Evolutionary conservation across 2,329 filamentous ascomycete species (phyloP).

Genomic region (Aspergillus calidoustus): DNA sequence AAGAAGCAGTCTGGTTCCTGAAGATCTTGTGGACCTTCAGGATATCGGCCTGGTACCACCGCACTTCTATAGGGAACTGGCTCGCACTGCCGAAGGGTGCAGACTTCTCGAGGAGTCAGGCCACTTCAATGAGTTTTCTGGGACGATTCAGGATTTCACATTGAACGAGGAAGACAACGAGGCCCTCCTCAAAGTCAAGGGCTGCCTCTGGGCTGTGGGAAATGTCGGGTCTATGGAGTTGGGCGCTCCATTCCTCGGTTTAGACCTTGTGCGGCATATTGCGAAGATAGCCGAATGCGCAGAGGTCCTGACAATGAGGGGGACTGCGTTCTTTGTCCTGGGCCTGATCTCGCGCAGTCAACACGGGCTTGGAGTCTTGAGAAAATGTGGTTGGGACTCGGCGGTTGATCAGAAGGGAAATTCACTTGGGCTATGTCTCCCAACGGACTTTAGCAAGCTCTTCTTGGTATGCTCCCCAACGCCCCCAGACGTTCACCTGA

Average conservation of each 20-base stretch:
- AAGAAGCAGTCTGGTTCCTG: conserved; percentile 55
- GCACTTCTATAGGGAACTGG: conserved; percentile 95
- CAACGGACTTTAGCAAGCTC: conserved; percentile 74
- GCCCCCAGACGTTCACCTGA: neutral
- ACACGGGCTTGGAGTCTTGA: conserved; percentile 88
- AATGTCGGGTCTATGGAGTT: conserved; percentile 99
- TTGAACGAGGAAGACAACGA: conserved; percentile 85
- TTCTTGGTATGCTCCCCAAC: conserved; percentile 63
- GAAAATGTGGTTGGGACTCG: conserved; percentile 90
- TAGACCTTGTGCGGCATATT: conserved; percentile 84
- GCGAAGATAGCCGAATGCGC: conserved; percentile 86
- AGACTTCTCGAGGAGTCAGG: conserved; percentile 88
- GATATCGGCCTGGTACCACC: conserved; percentile 74
- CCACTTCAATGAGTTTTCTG: conserved; percentile 91
- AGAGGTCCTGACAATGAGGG: conserved; percentile 87
- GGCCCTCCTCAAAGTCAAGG: conserved; percentile 89
- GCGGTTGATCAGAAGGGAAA: conserved; percentile 81
- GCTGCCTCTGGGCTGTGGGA: conserved; percentile 94
- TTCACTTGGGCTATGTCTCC: conserved; percentile 86
- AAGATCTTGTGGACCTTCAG: conserved; percentile 64
- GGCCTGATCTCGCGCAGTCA: conserved; percentile 90
- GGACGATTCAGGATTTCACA: conserved; percentile 84
- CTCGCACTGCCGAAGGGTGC: conserved; percentile 90
- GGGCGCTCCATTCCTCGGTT: conserved; percentile 88
- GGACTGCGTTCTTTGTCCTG: conserved; percentile 95